A percentile compares a stretch with the other conserved stretches of the same genome.
These are phyloP conservation scores for Phytophthora colocasiae DNA, from an alignment of 352 stramenopile species.

Conservation along the genomic window DNA sequence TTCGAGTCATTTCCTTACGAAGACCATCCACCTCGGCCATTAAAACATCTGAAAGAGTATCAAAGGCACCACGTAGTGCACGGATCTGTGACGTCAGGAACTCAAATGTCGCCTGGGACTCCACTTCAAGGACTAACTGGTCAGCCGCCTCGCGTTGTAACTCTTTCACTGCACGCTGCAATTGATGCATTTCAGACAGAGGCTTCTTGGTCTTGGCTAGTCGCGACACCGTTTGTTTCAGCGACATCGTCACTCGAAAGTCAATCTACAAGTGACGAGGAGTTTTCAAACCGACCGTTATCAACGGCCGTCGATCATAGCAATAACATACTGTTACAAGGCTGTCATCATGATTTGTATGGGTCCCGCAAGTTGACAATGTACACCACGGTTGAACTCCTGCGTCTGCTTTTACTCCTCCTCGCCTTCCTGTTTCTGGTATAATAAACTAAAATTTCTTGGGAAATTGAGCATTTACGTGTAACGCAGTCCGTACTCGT, in stretches of 20 bases:
- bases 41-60: constrained; percentile 83
- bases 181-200: constrained; percentile 82
- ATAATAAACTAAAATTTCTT: constrained; percentile 16
- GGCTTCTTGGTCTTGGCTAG: constrained; percentile 85
- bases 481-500: constrained; percentile 80
- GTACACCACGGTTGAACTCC: constrained; percentile 18
- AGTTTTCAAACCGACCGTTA: constrained; percentile 18
- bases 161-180: constrained; percentile 79
- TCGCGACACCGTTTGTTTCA: constrained; percentile 59
- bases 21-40: constrained; percentile 77
- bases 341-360: constrained; percentile 15
- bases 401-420: constrained; percentile 28
- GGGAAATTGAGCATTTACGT: constrained; percentile 41
- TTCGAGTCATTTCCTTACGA: constrained; percentile 70
- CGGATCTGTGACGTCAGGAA: constrained; percentile 83
- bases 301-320: not conserved
- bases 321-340: constrained; percentile 15
- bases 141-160: constrained; percentile 79
- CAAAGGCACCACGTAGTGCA: constrained; percentile 75
- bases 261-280: constrained; percentile 22
- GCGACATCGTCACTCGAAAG: constrained; percentile 41
- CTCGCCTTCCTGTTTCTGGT: constrained; percentile 18
- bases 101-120: constrained; percentile 86
- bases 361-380: constrained; percentile 27
- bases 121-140: constrained; percentile 76